Evolutionary conservation across 495 filamentous ascomycete species (phyloP), one percentile per base, ranked within the genome.

Genomic region (Podospora pseudocomata): DNA sequence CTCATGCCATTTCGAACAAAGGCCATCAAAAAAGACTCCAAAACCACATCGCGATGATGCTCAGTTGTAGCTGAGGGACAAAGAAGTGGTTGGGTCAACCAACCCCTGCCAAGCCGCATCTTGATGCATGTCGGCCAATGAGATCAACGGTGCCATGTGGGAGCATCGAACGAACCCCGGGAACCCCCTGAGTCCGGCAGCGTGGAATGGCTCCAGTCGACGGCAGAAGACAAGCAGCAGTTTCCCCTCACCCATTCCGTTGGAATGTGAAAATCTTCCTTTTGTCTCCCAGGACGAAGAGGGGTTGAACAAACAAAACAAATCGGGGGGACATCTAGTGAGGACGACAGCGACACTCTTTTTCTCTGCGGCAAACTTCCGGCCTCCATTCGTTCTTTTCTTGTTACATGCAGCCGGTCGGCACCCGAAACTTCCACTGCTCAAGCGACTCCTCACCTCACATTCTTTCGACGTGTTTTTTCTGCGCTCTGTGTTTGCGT

Each of bases 171-270:
- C 67, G 65, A 56, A 64, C 68, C 65, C 71, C 32, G 60, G 59
- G 59, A 32, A 26, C 60, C 74, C 72, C 74, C 74, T 76, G 74
- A 76, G 70, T 70, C 27, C 63, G 63, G 57, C 70, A 72, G 65
- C 68, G 61, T 66, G 68, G 62, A 68, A 54, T 66, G 66, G 61
- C 18, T 56, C 39, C 49, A 56, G 59, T 39, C 56, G 65, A 57
- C 62, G 23, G 16, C 20, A n/a, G 56, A 44, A 3, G 11, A 49
- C 39, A 49, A 49, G 39, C 39, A 49, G 39, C 39, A 13, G 39
- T 11, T 49, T 49, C 32, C 62, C 68, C 59, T 58, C 68, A 57
- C 56, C 39, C 61, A 18, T 62, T 56, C 64, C 61, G 2, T 32
- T 63, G 30, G 49, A 30, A 62, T 59, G 20, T 32, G 13, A 11